A percentile compares a stretch with the other conserved stretches of the same genome.
These are phyloP conservation scores for Trametes cubensis DNA, from an alignment of 768 basidiomycete species.

Conservation along the genomic window DNA sequence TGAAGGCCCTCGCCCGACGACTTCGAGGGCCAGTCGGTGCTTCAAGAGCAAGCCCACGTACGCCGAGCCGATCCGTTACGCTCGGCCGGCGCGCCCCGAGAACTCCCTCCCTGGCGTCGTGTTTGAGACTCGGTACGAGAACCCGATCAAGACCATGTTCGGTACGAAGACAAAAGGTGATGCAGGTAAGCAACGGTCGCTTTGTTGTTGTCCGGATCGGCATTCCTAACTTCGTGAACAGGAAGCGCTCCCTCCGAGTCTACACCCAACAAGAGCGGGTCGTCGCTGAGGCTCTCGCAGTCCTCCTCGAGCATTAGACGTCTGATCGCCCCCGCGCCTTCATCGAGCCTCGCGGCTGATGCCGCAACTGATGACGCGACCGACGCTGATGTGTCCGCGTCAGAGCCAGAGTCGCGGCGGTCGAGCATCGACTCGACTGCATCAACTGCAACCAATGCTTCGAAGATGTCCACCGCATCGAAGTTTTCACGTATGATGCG, in stretches of 20 bases:
- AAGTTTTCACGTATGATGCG: background rate
- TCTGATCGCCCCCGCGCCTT: background rate
- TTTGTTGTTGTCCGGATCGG: background rate
- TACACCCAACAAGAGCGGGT: background rate
- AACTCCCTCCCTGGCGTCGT: slow-evolving; percentile 5
- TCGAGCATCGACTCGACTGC: background rate
- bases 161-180: background rate
- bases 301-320: slow-evolving; percentile 1
- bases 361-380: background rate
- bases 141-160: slow-evolving; percentile 12
- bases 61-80: slow-evolving; percentile 6
- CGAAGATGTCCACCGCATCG: background rate
- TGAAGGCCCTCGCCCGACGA: background rate
- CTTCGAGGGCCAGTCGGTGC: background rate
- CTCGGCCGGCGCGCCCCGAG: slow-evolving; percentile 18
- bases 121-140: slow-evolving; percentile 12
- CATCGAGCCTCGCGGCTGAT: background rate
- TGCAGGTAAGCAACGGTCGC: background rate
- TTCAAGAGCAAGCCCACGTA: background rate
- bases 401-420: background rate
- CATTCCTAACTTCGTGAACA: background rate
- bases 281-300: background rate
- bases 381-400: background rate
- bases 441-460: background rate
- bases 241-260: background rate